Percentiles rank a stretch among this genome's conserved stretches.
phyloP scores from a whole-genome alignment of 257 asterid species.

The Nemophila menziesii region DNA sequence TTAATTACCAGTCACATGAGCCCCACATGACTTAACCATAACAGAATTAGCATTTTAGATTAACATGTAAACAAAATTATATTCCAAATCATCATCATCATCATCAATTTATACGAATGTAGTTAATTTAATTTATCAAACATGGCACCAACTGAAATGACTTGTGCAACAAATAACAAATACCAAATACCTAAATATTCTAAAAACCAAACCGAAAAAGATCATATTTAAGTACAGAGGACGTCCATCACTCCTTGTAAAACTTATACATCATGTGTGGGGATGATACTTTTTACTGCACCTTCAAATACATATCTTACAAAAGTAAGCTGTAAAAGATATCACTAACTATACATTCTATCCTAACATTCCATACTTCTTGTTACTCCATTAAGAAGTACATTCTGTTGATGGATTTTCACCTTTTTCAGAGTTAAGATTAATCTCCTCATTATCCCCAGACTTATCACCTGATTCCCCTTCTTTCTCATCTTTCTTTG shows the following conservation, averaged over 20 bases:
- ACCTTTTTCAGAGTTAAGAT: slow-evolving; percentile 30
- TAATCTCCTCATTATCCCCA: slow-evolving; percentile 25
- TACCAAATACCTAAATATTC: not conserved
- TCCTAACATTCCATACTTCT: not conserved
- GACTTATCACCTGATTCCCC: slow-evolving; percentile 34
- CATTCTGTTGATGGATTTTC: slow-evolving; percentile 22
- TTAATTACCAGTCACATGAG: too few relatives aligned
- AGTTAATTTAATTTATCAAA: too few relatives aligned
- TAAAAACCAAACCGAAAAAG: not conserved
- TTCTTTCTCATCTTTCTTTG: slow-evolving; percentile 44
- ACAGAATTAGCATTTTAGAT: too few relatives aligned
- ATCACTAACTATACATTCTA: not conserved
- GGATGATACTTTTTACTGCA: slow-evolving; percentile 1
- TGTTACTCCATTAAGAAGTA: slow-evolving; percentile 24
- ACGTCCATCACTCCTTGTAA: not conserved
- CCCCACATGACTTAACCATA: too few relatives aligned
- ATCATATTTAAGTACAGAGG: not conserved
- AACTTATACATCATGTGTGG: not conserved
- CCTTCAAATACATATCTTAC: not conserved
- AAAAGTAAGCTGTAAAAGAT: not conserved
- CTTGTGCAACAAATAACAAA: not conserved
- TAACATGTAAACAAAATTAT: too few relatives aligned
- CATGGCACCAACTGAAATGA: not conserved
- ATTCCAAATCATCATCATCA: too few relatives aligned
- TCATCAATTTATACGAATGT: not conserved